Evolutionary conservation across 176 grass and related monocot genomes (phyloP), one percentile per base, ranked within the genome.

Genomic region (Miscanthus lutarioriparius): DNA sequence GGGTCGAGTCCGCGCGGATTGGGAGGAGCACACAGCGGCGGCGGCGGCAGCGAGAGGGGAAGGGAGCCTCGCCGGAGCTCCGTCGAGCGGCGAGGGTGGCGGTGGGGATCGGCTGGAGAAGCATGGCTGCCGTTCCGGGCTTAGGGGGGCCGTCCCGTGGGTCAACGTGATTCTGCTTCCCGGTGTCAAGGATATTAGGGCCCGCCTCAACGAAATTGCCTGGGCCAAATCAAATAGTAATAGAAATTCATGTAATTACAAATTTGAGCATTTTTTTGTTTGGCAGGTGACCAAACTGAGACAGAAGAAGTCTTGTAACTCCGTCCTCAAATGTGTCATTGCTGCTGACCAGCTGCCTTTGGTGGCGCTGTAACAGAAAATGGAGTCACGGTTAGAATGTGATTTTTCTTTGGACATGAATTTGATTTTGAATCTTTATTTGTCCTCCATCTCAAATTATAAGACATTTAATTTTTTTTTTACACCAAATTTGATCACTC

Each of bases 71-170:
- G 23, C 10, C 35, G 41, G 75, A 65, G 82, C 67, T 40, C 49
- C 23, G 65, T 62, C 66, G 63, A 33, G 74, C 67, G 47, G 75
- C 91, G 14, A 89, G 83, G 76, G 39, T 53, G 36, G 88, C 86
- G 51, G 26, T 64, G 61, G 73, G 69, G 67, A 76, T 75, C 8
- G 26, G 79, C 48, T 67, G 91, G 30, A 79, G 82, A 81, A 91
- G 72, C 80, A 93, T 86, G 7, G 61, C 26, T 13, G 70, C 62
- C 79, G 70, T 45, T 76, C 67, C 3, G 33, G 77, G 6, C 7
- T 17, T 56, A n/a, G 22, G 7, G 56, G n/a, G 56, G 59, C n/a
- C 22, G 58, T 26, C 19, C 53, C 53, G 53, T 56, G 3, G 61
- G 23, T 28, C 26, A 14, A 64, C 5, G 25, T 25, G 26, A 28